Evolutionary conservation across 2,329 filamentous ascomycete genomes (phyloP), one percentile per base, ranked within the genome.

Genomic region (Neocatenulostroma microsporum): DNA sequence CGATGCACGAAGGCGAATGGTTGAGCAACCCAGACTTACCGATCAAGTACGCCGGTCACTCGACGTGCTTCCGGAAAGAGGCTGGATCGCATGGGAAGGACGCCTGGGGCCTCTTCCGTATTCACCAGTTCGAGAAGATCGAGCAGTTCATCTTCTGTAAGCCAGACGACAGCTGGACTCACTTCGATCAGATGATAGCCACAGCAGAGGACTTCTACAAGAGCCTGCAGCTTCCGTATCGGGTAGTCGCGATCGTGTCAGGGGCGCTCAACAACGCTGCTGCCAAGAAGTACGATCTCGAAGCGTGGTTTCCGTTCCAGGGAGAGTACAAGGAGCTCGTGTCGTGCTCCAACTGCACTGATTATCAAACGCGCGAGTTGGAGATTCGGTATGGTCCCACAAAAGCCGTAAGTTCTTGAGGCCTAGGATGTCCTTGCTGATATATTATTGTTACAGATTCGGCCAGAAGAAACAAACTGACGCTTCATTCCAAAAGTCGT

Each of bases 261-360:
- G 89, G 89, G 4, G 91, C 91, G 1, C 68, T 98, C 54, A 94
- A 94, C 67, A 93, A 88, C 52, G 83, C 83, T 2, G 81, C 81
- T 3, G 71, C 85, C 19, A 95, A 94, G 74, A 98, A 98, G 67
- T 88, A 82, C 60, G 91, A 98, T 57, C 73, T 98, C 15, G 91
- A 98, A 62, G 89, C 91, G 3, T 94, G 87, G 85, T 94, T 94
- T 63, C 87, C 86, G 12, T 93, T 84, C 72, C 88, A 96, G 63
- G 83, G 83, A 53, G 91, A 96, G 65, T 98, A 96, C 74, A 96
- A 96, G 47, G 91, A 96, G 68, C 76, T 98, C 19, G 91, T 96
- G 34, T 94, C 85, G 14, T 94, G 88, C 74, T 94, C 86, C 44
- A 98, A 98, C 68, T 98, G 91, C 70, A 94, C 86, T 29, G 89